Evolutionary conservation across 108 stramenopile species (phyloP).

Genomic region (Cyclotella atomus): DNA sequence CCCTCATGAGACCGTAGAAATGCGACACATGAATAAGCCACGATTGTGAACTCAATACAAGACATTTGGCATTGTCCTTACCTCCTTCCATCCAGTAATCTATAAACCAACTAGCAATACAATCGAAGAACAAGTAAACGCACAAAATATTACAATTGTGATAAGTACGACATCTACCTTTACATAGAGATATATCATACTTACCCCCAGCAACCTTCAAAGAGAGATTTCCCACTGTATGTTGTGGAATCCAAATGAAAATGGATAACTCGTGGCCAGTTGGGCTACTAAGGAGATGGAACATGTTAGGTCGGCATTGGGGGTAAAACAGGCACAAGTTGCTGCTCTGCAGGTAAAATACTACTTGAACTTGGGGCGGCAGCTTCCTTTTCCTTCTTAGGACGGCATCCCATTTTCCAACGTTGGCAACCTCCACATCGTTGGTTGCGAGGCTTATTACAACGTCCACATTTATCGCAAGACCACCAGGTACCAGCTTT

Average conservation of each 20-base stretch:
- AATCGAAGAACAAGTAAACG: too few relatives aligned
- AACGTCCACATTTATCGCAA: constrained; percentile 6
- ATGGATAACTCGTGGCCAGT: too few relatives aligned
- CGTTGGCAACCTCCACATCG: constrained; percentile 18
- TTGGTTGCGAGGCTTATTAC: constrained; percentile 11
- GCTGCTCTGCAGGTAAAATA: neutral
- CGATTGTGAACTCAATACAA: too few relatives aligned
- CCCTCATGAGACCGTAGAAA: too few relatives aligned
- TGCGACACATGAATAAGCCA: too few relatives aligned
- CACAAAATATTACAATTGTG: too few relatives aligned
- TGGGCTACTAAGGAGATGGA: too few relatives aligned
- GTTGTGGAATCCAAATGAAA: too few relatives aligned
- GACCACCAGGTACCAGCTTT: neutral
- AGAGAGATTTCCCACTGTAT: too few relatives aligned
- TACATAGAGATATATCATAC: neutral
- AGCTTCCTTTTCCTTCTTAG: constrained; percentile 3
- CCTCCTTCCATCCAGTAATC: constrained; percentile 13
- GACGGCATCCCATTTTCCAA: constrained; percentile 12
- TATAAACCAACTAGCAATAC: constrained; percentile 26
- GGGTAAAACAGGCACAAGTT: neutral
- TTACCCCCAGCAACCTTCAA: constrained; percentile 24
- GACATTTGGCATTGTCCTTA: neutral
- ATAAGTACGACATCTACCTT: too few relatives aligned
- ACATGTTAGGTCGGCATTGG: too few relatives aligned
- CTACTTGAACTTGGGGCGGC: too few relatives aligned